These are phyloP conservation scores for Rhodotorula paludigena DNA, from an alignment of 768 basidiomycete species.

Conservation along the genomic window DNA sequence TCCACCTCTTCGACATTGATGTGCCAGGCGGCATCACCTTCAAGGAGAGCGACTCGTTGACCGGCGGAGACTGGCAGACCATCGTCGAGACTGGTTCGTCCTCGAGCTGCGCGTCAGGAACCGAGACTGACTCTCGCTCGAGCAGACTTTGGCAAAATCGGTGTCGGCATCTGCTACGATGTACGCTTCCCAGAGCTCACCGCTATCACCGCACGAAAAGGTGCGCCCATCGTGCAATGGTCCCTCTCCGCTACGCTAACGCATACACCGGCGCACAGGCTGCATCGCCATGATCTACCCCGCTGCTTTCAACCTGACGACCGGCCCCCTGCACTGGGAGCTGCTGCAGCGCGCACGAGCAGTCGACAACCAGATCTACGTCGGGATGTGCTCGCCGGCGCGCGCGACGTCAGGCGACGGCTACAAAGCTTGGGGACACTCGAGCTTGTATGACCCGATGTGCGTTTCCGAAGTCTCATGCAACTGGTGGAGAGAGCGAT, in stretches of 20 bases:
- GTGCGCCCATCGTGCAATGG: constrained; percentile 48
- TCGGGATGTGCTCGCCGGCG: constrained; percentile 93
- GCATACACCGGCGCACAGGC: constrained; percentile 52
- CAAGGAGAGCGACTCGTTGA: constrained; percentile 56
- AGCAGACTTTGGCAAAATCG: constrained; percentile 94
- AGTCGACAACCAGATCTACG: constrained; percentile 92
- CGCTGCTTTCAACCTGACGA: constrained; percentile 89
- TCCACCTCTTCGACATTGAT: constrained; percentile 96
- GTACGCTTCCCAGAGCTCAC: constrained; percentile 90
- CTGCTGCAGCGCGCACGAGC: constrained; percentile 84
- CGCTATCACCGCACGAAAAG: constrained; percentile 80
- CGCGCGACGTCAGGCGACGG: constrained; percentile 65
- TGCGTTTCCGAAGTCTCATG: constrained; percentile 59
- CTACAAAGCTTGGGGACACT: constrained; percentile 65
- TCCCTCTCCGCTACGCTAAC: neutral
- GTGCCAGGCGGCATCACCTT: constrained; percentile 84
- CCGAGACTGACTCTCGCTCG: neutral
- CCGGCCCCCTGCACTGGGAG: constrained; percentile 95
- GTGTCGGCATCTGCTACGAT: constrained; percentile 94
- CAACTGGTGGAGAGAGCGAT: constrained; percentile 63
- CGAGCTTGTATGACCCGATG: constrained; percentile 44
- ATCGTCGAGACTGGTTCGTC: constrained; percentile 77
- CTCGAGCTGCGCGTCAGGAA: neutral
- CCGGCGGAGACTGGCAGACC: constrained; percentile 66
- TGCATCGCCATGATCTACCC: constrained; percentile 87